Base-by-base conservation (phyloP, 352 stramenopile species). In the Vaucheria bursata region DNA sequence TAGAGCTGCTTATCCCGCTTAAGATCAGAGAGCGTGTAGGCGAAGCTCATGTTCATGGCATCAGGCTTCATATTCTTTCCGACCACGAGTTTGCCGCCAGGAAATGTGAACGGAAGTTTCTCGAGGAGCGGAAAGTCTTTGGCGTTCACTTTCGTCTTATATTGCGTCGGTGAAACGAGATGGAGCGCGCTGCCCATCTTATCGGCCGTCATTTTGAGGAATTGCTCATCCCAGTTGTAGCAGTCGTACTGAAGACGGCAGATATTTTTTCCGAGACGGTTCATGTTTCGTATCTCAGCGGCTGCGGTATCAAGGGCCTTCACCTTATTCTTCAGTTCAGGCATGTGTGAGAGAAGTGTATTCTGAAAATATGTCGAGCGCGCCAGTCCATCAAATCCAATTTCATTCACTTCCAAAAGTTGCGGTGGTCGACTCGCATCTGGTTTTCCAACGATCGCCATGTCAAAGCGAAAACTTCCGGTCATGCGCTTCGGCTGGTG, bases 251-350 rank as follows among this genome's bases (percentile, higher is more conserved):
- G 45, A 25, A 59, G 45, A 18, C 45, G 45, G 12, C 18, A 18
- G 45, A 59, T 59, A 59, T 59, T 25, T 59, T 59, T 59, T 25
- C 45, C 45, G 45, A 59, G 45, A 25, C 45, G 45, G 18, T 59
- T 18, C 45, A 59, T 59, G 45, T 59, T 59, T 18, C 45, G 45
- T 25, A 59, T 25, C 25, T 59, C 45, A 18, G 45, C 45, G 18
- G 45, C 45, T 18, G 45, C 45, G 12, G 45, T 59, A 59, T 59
- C 45, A 18, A 59, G 45, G 12, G 45, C 45, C 18, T 18, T 59
- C 45, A 25, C 45, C 45, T 59, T 59, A 18, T 59, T 59, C 45
- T 59, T 59, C 45, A 59, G 45, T 59, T 59, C 45, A 59, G 45
- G 45, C 12, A 59, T 59, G 45, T 18, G 45, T 25, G 18, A 18